A percentile compares a stretch with the other conserved stretches of the same genome.
These are phyloP conservation scores for Phanerodontia chrysosporium DNA, from an alignment of 768 basidiomycete genomes.

Conservation along the genomic window DNA sequence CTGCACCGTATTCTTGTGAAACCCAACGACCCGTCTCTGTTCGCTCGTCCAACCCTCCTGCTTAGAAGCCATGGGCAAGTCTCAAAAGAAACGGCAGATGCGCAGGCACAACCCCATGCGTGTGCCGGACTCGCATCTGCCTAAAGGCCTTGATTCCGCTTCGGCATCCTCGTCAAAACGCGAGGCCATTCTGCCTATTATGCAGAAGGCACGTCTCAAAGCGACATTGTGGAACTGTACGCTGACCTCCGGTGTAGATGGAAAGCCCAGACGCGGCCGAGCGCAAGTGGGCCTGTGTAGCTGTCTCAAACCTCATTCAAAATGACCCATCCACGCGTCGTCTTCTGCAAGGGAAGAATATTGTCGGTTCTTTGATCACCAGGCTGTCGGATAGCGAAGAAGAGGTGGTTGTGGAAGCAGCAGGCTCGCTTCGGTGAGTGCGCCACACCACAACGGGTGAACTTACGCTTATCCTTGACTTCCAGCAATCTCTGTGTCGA, in stretches of 20 bases:
- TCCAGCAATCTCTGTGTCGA: slow-evolving; percentile 89
- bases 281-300: slow-evolving; percentile 94
- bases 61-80: slow-evolving; percentile 71
- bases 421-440: slow-evolving; percentile 78
- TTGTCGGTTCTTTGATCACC: slow-evolving; percentile 81
- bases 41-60: background rate
- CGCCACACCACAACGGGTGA: background rate
- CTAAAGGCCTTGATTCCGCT: slow-evolving; percentile 74
- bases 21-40: background rate
- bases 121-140: slow-evolving; percentile 89
- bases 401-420: slow-evolving; percentile 87
- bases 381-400: slow-evolving; percentile 88
- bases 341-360: slow-evolving; percentile 85
- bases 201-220: slow-evolving; percentile 61
- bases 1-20: background rate
- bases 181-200: slow-evolving; percentile 79
- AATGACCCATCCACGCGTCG: slow-evolving; percentile 91
- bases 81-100: slow-evolving; percentile 82
- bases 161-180: slow-evolving; percentile 70
- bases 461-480: background rate
- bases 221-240: background rate
- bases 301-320: slow-evolving; percentile 92
- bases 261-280: slow-evolving; percentile 72
- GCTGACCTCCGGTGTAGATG: slow-evolving; percentile 44
- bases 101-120: slow-evolving; percentile 91